Conservation (phyloP, 106 monocot species). For the Acorus calamus region DNA sequence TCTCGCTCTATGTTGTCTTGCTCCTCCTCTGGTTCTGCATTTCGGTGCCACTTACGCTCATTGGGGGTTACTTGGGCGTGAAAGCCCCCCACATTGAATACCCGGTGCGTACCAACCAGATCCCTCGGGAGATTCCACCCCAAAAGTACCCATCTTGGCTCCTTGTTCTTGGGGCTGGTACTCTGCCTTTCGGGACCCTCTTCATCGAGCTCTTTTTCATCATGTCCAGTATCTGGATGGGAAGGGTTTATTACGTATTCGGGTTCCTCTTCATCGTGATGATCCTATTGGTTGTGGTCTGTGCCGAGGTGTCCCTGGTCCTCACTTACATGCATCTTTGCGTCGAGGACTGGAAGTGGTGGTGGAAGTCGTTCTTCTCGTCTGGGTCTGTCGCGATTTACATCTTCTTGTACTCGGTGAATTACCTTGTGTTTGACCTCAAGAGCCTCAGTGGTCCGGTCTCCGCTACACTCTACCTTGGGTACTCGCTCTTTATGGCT, state of each 20-base stretch:
- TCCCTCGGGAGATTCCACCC: conserved; percentile 34
- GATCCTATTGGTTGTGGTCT: conserved; percentile 47
- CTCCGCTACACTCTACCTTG: conserved; percentile 49
- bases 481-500: conserved; percentile 48
- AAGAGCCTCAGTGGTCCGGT: conserved; percentile 46
- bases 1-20: conserved; percentile 21
- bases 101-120: conserved; percentile 38
- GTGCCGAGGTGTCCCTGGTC: conserved; percentile 44
- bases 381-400: conserved; percentile 46
- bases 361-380: conserved; percentile 57
- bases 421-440: conserved; percentile 54
- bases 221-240: conserved; percentile 54
- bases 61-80: conserved; percentile 31
- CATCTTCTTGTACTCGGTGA: conserved; percentile 36
- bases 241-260: conserved; percentile 47
- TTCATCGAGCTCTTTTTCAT: conserved; percentile 61
- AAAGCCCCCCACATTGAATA: conserved; percentile 32
- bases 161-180: conserved; percentile 40
- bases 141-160: conserved; percentile 44
- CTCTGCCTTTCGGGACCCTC: conserved; percentile 46
- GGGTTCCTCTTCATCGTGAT: conserved; percentile 49
- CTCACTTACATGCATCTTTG: conserved; percentile 53
- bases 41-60: conserved; percentile 38
- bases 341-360: conserved; percentile 49
- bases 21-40: conserved; percentile 42